Conservation (phyloP, 2,329 filamentous ascomycete genomes). For the Westerdykella sp. region DNA sequence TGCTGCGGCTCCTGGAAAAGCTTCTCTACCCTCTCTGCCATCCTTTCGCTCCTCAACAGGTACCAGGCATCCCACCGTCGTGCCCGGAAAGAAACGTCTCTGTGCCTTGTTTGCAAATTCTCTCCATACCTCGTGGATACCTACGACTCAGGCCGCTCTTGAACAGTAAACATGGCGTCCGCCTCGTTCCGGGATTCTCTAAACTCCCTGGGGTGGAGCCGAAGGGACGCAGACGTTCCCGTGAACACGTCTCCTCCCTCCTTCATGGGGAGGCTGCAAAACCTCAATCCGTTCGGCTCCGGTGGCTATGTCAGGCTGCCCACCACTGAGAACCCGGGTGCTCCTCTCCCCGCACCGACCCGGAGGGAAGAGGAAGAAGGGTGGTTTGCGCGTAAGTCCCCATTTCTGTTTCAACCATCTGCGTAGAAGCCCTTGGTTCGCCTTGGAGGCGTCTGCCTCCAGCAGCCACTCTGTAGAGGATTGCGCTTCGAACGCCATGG, state of each 20-base stretch:
- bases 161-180: conserved; percentile 62
- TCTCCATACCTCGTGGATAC: conserved; percentile 15
- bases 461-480: no score
- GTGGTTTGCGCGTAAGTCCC: conserved; percentile 85
- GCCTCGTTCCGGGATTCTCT: conserved; percentile 88
- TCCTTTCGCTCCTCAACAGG: background rate
- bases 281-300: conserved; percentile 79
- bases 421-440: background rate
- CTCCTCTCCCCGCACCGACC: conserved; percentile 75
- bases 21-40: conserved; percentile 7
- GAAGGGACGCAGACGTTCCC: conserved; percentile 70
- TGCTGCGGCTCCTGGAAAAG: conserved; percentile 32
- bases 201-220: conserved; percentile 90
- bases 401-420: conserved; percentile 7
- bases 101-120: background rate
- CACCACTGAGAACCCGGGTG: conserved; percentile 72
- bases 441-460: no score
- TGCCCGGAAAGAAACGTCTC: background rate
- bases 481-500: no score
- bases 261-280: conserved; percentile 73
- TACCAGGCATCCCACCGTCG: background rate
- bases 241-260: conserved; percentile 68
- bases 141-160: conserved; percentile 4
- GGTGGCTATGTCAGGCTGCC: conserved; percentile 87
- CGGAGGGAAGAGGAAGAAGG: conserved; percentile 91